Percentiles rank a stretch among this genome's conserved stretches.
phyloP scores from a whole-genome alignment of 108 stramenopile species.

The Skeletonema potamos region DNA sequence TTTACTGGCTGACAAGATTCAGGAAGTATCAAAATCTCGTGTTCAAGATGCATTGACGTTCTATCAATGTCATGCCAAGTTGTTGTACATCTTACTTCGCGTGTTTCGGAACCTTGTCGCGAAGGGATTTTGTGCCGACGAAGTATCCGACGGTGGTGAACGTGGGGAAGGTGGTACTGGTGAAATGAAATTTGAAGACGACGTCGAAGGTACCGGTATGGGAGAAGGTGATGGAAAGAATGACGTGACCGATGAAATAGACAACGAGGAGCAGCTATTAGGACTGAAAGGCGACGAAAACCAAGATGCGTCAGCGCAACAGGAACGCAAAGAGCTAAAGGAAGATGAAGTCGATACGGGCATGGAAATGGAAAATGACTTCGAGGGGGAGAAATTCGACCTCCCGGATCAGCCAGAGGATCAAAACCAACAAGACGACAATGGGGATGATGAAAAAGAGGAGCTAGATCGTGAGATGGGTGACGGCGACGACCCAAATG shows the following conservation, averaged over 20 bases:
- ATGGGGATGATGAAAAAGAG: constrained; percentile 80
- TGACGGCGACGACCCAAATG: constrained; percentile 84
- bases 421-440: constrained; percentile 63
- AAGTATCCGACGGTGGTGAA: constrained; percentile 78
- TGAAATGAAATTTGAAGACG: constrained; percentile 91
- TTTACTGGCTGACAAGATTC: constrained; percentile 39
- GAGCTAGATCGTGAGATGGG: constrained; percentile 99
- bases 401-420: constrained; percentile 85
- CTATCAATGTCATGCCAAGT: constrained; percentile 67
- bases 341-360: constrained; percentile 96
- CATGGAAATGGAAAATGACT: constrained; percentile 98
- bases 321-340: constrained; percentile 74
- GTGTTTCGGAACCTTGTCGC: constrained; percentile 90
- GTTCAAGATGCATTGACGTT: constrained; percentile 53
- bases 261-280: constrained; percentile 96
- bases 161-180: constrained; percentile 70
- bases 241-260: constrained; percentile 97
- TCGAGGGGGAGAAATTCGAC: constrained; percentile 96
- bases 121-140: constrained; percentile 92
- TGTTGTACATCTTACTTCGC: constrained; percentile 83
- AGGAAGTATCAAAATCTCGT: constrained; percentile 28
- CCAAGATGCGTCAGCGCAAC: constrained; percentile 43
- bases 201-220: constrained; percentile 98
- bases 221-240: constrained; percentile 96
- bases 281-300: constrained; percentile 89